Evolutionary conservation across 2,329 filamentous ascomycete genomes (phyloP), one percentile per base, ranked within the genome.

Genomic region (Pseudogymnoascus sp.): DNA sequence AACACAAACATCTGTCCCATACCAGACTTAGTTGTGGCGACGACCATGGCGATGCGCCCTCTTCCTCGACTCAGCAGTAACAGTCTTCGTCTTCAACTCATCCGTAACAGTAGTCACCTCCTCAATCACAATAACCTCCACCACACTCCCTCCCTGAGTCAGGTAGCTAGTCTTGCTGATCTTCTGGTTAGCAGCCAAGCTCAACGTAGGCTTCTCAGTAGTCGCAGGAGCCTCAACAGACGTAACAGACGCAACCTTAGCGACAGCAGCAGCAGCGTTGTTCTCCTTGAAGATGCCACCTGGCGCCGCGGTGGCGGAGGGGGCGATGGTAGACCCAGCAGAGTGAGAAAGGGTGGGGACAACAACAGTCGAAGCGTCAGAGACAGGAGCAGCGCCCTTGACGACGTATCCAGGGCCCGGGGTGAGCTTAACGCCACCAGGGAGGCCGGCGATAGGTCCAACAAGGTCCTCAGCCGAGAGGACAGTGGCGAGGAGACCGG

Each of bases 401-500:
- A 67, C 68, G 10, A 77, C 77, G 45, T 74, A 75, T 6, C 63
- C 73, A n/a, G 78, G 77, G 4, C 78, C 78, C 66, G 69, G 72
- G 61, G 74, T 66, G 64, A 87, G 54, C 67, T 21, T 69, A 36
- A 19, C 70, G 39, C 45, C 62, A 48, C 92, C 90, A 4, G 92
- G 91, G 19, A 96, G 82, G 48, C 80, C 78, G 11, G 79, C 73
- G 63, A 84, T 75, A 6, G 83, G 79, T 8, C 85, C 83, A 1
- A 75, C 69, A 61, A 85, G 82, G 70, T 92, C 77, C 66, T 96
- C 91, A 7, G 78, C 67, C 0, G 74, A 72, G 19, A 95, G 74
- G 0, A 72, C 69, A 0, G 75, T 66, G 2, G 90, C 88, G 0
- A 87, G 66, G 74, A 73, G 90, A 72, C 16, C 39, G 80, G 14